phyloP scores from a whole-genome alignment of 2,329 filamentous ascomycete genomes.

The Penicillium brasilianum region DNA sequence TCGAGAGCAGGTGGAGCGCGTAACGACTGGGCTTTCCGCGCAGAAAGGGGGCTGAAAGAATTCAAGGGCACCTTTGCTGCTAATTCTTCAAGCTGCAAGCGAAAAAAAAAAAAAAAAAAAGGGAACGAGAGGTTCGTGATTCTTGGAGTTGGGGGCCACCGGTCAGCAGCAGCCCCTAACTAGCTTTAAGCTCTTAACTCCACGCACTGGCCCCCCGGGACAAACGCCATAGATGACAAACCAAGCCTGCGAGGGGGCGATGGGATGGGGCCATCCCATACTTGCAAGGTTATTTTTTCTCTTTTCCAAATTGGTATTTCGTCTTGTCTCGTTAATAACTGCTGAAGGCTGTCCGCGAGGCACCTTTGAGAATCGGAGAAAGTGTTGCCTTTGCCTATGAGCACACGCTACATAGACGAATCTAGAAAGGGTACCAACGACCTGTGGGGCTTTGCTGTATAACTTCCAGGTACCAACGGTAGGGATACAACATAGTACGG shows the following conservation, averaged over 20 bases:
- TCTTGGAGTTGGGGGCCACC: conserved; percentile 14
- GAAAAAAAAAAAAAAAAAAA: background rate
- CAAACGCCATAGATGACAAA: background rate
- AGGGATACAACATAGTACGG: background rate
- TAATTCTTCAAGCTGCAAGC: background rate
- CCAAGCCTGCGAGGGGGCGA: background rate
- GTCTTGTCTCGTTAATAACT: conserved; percentile 1
- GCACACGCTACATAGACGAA: background rate
- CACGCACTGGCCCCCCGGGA: conserved; percentile 26
- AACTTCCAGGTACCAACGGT: background rate
- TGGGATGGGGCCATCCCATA: conserved; percentile 1
- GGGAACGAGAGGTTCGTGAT: conserved; percentile 11
- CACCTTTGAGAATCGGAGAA: background rate
- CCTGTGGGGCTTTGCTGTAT: conserved; percentile 3
- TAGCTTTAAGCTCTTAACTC: conserved; percentile 20
- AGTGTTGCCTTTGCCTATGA: background rate
- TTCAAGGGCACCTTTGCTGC: background rate
- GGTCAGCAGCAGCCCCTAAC: no score
- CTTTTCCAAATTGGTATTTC: background rate
- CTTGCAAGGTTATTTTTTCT: background rate
- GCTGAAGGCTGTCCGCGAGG: conserved; percentile 1
- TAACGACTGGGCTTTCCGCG: conserved; percentile 35
- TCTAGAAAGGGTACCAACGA: background rate
- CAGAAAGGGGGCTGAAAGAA: conserved; percentile 19
- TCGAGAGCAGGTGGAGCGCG: conserved; percentile 42